Percentiles rank a stretch among this genome's conserved stretches.
Conservation (phyloP, 2,329 filamentous ascomycete species). For the Aaosphaeria pasadenensis region DNA sequence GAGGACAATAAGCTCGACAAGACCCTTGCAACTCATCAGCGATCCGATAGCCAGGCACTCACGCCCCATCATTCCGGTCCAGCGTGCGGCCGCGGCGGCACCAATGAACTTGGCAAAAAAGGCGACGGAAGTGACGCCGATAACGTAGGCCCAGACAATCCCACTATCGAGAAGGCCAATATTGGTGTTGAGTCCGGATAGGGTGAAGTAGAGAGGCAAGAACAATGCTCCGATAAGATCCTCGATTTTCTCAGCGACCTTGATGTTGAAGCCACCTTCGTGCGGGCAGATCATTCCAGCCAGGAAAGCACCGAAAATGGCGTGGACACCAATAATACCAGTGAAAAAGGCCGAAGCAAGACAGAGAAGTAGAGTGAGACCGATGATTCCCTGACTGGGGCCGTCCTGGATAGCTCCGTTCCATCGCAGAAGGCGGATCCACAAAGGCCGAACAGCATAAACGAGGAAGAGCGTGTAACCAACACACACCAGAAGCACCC, state of each 20-base stretch:
- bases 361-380: conserved; percentile 73
- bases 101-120: conserved; percentile 80
- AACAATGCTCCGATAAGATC: conserved; percentile 80
- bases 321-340: conserved; percentile 81
- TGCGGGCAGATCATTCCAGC: conserved; percentile 84
- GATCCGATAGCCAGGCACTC: conserved; percentile 82
- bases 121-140: conserved; percentile 75
- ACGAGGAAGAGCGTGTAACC: conserved; percentile 73
- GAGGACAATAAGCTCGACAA: conserved; percentile 81
- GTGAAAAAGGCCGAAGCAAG: conserved; percentile 84
- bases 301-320: conserved; percentile 88
- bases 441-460: conserved; percentile 66
- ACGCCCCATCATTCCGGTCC: conserved; percentile 77
- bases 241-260: conserved; percentile 86
- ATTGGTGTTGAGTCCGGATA: conserved; percentile 83
- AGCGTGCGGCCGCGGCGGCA: conserved; percentile 70
- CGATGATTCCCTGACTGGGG: conserved; percentile 78
- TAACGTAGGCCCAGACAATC: conserved; percentile 81
- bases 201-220: conserved; percentile 83
- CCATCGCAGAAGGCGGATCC: conserved; percentile 68
- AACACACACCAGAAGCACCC: conserved; percentile 69
- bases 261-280: conserved; percentile 82
- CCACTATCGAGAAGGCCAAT: conserved; percentile 78
- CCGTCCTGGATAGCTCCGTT: conserved; percentile 79
- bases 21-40: conserved; percentile 94